Evolutionary conservation across 2,329 filamentous ascomycete genomes (phyloP).

Genomic region (Penicillium sp.): DNA sequence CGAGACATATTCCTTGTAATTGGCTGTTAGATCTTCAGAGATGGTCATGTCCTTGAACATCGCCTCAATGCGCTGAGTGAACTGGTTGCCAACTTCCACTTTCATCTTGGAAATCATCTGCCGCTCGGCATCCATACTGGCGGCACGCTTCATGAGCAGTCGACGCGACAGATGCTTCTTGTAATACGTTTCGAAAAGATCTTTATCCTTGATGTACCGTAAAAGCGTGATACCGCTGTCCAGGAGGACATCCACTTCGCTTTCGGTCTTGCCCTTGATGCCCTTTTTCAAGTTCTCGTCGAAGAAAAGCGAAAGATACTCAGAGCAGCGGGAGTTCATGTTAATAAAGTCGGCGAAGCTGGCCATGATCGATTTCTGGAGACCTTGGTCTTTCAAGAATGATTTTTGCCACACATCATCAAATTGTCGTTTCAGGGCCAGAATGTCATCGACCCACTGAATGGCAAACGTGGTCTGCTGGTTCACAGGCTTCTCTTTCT

Average conservation of each 20-base stretch:
- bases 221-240: constrained; percentile 86
- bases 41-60: constrained; percentile 97
- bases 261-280: constrained; percentile 85
- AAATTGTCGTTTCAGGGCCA: constrained; percentile 81
- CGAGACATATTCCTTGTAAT: constrained; percentile 66
- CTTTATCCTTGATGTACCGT: constrained; percentile 83
- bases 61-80: constrained; percentile 85
- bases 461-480: constrained; percentile 82
- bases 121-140: constrained; percentile 87
- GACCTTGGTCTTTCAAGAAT: constrained; percentile 66
- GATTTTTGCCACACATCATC: constrained; percentile 69
- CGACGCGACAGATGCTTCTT: constrained; percentile 91
- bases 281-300: constrained; percentile 94
- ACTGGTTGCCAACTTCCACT: constrained; percentile 88
- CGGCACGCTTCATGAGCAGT: constrained; percentile 78
- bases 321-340: constrained; percentile 73
- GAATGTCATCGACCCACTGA: constrained; percentile 89
- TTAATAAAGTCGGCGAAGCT: constrained; percentile 95
- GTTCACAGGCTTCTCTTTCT: constrained; percentile 53
- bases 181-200: constrained; percentile 95
- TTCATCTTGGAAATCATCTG: constrained; percentile 97
- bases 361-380: constrained; percentile 76
- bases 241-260: constrained; percentile 73
- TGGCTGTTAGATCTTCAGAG: constrained; percentile 72
- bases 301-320: constrained; percentile 93